Evolutionary conservation across 2,329 filamentous ascomycete genomes (phyloP).

Genomic region (Cladophialophora yegresii): DNA sequence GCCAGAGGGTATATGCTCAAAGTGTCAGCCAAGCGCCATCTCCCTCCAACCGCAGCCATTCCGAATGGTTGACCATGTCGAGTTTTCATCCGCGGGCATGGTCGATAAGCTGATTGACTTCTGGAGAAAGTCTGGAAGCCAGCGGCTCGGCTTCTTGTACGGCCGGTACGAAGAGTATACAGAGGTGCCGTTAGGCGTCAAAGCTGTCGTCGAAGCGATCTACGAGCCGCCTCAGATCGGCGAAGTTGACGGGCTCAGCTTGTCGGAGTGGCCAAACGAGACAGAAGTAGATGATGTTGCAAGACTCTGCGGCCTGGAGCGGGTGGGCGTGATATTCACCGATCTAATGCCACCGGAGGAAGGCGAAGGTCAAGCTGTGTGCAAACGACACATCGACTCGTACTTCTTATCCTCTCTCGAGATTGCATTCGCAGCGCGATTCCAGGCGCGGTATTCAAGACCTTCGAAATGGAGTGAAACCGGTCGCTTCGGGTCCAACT

Average conservation of each 20-base stretch:
- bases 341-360: constrained; percentile 81
- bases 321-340: constrained; percentile 91
- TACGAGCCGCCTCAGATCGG: constrained; percentile 93
- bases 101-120: constrained; percentile 90
- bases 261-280: constrained; percentile 83
- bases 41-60: constrained; percentile 90
- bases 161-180: constrained; percentile 87
- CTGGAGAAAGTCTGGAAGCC: constrained; percentile 81
- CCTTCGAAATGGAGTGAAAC: constrained; percentile 96
- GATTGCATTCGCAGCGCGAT: constrained; percentile 80
- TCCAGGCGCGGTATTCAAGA: constrained; percentile 86
- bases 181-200: constrained; percentile 89
- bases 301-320: constrained; percentile 78
- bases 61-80: constrained; percentile 97
- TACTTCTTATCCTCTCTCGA: constrained; percentile 93
- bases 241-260: constrained; percentile 82
- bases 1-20: constrained; percentile 96
- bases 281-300: constrained; percentile 79
- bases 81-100: constrained; percentile 81
- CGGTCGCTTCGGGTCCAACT: constrained; percentile 90
- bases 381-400: constrained; percentile 93
- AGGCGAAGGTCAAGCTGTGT: constrained; percentile 82
- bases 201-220: constrained; percentile 94
- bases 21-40: constrained; percentile 96
- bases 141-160: constrained; percentile 87